A percentile compares a stretch with the other conserved stretches of the same genome.
These are phyloP conservation scores for Malbranchea zuffiana DNA, from an alignment of 2,329 filamentous ascomycete genomes.

Conservation along the genomic window DNA sequence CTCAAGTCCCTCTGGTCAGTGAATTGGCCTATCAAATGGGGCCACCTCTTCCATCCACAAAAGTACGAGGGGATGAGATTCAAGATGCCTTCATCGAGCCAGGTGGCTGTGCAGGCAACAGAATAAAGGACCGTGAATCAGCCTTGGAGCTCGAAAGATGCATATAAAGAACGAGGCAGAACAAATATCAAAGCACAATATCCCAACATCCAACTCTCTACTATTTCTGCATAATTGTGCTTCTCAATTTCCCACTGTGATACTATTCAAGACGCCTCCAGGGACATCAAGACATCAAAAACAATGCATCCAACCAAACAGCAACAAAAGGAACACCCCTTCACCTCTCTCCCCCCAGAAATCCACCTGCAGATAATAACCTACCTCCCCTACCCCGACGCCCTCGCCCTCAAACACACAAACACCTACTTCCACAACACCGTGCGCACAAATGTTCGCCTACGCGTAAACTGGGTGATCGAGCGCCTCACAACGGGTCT, in stretches of 20 bases:
- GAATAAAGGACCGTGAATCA: not conserved
- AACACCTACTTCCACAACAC: slow-evolving; percentile 52
- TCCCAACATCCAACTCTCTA: too few species aligned
- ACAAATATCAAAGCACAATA: too few species aligned
- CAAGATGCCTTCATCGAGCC: too few species aligned
- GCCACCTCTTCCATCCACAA: too few species aligned
- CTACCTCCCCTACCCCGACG: slow-evolving; percentile 58
- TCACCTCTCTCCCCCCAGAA: slow-evolving; percentile 51
- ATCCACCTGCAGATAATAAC: slow-evolving; percentile 53
- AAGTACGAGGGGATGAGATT: too few species aligned
- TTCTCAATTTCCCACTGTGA: not conserved
- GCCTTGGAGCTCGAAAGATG: not conserved
- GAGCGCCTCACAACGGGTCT: slow-evolving; percentile 52
- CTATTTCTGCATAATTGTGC: too few species aligned
- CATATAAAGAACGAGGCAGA: not conserved
- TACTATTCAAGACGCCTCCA: not conserved
- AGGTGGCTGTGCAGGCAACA: slow-evolving; percentile 7
- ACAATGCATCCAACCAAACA: not conserved
- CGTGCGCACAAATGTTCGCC: slow-evolving; percentile 53
- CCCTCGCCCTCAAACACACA: slow-evolving; percentile 58
- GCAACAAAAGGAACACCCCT: slow-evolving; percentile 5
- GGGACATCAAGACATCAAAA: not conserved
- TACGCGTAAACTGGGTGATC: slow-evolving; percentile 61
- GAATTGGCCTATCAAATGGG: too few species aligned
- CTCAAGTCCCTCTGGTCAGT: too few species aligned